Base-by-base conservation (phyloP, 805 yeast species). In the Ogataea henricii region DNA sequence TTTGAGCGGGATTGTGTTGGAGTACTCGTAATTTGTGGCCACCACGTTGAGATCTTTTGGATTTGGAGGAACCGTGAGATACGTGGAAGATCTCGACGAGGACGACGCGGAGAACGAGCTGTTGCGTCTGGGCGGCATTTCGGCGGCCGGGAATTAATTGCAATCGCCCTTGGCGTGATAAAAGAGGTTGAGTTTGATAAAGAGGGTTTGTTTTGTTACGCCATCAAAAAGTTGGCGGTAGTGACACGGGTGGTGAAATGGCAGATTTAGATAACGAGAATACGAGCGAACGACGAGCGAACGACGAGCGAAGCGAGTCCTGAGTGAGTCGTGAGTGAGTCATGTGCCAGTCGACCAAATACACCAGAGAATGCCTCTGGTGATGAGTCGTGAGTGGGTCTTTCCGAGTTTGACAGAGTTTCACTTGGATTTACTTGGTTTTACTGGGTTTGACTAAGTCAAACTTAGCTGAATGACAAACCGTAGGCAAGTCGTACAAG, bases 11-110 rank as follows among this genome's bases (percentile, higher is more conserved):
- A 81, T 73, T 0, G 62, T 52, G 2, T 73, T 60, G 32, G 82
- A 76, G 64, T 77, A 85, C 46, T 72, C 78, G 60, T 82, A 84
- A 48, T 71, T 68, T 48, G 65, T 66, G 4, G 85, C 86, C 57
- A 72, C 78, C n/a, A 59, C 58, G 35, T 68, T 70, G 26, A 81
- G 70, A 49, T 70, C 58, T 37, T 67, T 67, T 8, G 68, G 68
- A 41, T 61, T 58, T 17, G 52, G 60, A 3, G 62, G 64, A 3
- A 50, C 48, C n/a, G 53, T 35, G 2, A 48, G 33, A 43, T 48
- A 44, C 16, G 49, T 26, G 3, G 51, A 41, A 6, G 57, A 56
- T 2, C 48, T 35, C 8, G 52, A 40, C 14, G 58, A 54, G 10
- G 57, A 45, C 12, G 52, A 41, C 10, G 52, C 53, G 10, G 62